Conservation (phyloP, 306 rosid genomes). For the Medicago arabica region DNA sequence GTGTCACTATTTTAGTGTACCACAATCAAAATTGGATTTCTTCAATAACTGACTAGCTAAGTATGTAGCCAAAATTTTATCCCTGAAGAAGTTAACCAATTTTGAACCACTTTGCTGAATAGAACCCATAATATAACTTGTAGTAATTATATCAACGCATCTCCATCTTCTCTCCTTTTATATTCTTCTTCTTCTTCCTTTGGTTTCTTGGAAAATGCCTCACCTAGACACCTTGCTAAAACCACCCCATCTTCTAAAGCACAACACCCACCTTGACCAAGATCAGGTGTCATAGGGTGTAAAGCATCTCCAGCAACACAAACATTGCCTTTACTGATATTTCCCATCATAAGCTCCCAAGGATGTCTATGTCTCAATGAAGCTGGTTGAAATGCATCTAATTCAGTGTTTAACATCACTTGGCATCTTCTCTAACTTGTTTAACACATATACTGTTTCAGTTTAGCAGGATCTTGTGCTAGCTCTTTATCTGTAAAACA, state of each 20-base stretch:
- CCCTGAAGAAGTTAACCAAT: slow-evolving; percentile 53
- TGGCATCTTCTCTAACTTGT: slow-evolving; percentile 58
- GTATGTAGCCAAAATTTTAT: slow-evolving; percentile 50
- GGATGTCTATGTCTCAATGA: slow-evolving; percentile 62
- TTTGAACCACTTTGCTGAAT: slow-evolving; percentile 51
- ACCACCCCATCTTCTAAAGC: slow-evolving; percentile 70
- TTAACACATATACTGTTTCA: slow-evolving; percentile 58
- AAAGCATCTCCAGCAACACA: slow-evolving; percentile 77
- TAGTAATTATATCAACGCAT: slow-evolving; percentile 54
- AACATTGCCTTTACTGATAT: slow-evolving; percentile 65
- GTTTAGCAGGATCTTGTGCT: slow-evolving; percentile 45
- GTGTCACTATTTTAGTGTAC: slow-evolving; percentile 14
- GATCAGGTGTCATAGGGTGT: slow-evolving; percentile 75
- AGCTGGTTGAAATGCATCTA: slow-evolving; percentile 40
- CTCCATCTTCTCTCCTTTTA: slow-evolving; percentile 73
- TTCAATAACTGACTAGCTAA: slow-evolving; percentile 35
- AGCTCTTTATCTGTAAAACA: slow-evolving; percentile 51
- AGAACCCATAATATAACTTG: slow-evolving; percentile 56
- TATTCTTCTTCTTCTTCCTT: slow-evolving; percentile 22
- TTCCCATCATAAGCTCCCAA: slow-evolving; percentile 72
- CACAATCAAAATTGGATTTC: slow-evolving; percentile 67
- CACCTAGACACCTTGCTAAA: slow-evolving; percentile 67
- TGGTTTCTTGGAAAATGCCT: slow-evolving; percentile 48
- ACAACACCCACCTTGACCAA: slow-evolving; percentile 71
- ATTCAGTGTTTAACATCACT: slow-evolving; percentile 48